Evolutionary conservation across 2,329 filamentous ascomycete species (phyloP), one percentile per base, ranked within the genome.

Genomic region (Pseudocercospora cruenta): DNA sequence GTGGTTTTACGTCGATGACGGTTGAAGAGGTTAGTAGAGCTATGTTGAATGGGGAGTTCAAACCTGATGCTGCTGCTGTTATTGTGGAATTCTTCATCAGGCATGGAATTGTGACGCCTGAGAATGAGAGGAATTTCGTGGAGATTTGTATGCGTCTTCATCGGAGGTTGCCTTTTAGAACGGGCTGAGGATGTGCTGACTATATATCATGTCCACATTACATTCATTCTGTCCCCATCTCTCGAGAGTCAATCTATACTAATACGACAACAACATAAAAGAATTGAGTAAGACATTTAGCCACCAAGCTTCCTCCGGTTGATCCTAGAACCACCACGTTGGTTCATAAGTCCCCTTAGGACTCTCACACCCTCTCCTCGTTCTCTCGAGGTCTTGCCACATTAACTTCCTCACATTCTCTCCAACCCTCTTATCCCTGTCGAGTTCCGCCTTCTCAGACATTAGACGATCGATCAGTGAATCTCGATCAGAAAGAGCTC

Each of bases 51-150:
- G 92, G 90, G 10, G 86, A 89, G 71, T 98, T 94, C 82, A 99
- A 99, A 82, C 91, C 93, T 1, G 97, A 98, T 78, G 96, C 93
- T 78, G 90, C 91, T n/a, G 79, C 94, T 64, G 86, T 96, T 45
- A 80, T 94, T 75, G 80, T 97, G 53, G 93, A 97, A 77, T 98
- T 98, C 80, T 90, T 98, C 75, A 84, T 96, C 72, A 86, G 94
- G 60, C 91, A 92, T 79, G 90, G 91, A 0, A 87, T 96, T 67
- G 77, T 97, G 74, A 96, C 89, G 9, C 79, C 82, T 43, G 91
- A 92, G 73, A 92, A 93, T 75, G 93, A 97, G 82, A 84, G 85
- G 49, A 82, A 95, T 75, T 93, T 90, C 75, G 83, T 90, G 67
- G 88, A 93, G 79, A 93, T 97, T 73, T 82, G 86, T 67, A 84